Evolutionary conservation across 1,284 basidiomycete genomes (phyloP).

Genomic region (Trichosporon sp.): DNA sequence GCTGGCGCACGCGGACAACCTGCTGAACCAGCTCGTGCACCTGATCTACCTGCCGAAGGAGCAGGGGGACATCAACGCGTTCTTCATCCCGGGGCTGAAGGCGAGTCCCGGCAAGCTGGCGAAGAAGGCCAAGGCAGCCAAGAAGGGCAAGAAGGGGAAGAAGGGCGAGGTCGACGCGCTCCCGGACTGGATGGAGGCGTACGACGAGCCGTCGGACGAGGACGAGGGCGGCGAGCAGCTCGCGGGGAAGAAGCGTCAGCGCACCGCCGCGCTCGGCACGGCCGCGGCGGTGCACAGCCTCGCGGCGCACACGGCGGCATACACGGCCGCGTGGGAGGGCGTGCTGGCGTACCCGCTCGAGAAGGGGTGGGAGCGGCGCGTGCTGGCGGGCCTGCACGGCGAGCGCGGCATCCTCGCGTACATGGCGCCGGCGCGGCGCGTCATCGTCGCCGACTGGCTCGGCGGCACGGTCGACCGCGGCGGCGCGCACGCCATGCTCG

Average conservation of each 20-base stretch:
- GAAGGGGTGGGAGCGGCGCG: constrained; percentile 36
- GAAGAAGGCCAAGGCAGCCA: constrained; percentile 51
- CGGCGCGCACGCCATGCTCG: constrained; percentile 80
- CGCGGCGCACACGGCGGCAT: constrained; percentile 29
- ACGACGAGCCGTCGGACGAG: constrained; percentile 44
- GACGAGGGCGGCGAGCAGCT: constrained; percentile 55
- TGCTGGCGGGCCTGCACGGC: constrained; percentile 41
- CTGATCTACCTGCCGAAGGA: constrained; percentile 78
- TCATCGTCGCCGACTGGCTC: constrained; percentile 92
- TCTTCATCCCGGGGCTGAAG: constrained; percentile 75
- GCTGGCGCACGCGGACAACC: constrained; percentile 54
- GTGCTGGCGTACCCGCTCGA: constrained; percentile 29
- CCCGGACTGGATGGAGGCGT: constrained; percentile 50
- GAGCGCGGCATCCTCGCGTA: constrained; percentile 45
- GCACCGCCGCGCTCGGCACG: constrained; percentile 33
- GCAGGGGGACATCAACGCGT: constrained; percentile 69
- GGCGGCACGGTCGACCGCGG: constrained; percentile 80
- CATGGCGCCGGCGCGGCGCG: constrained; percentile 51
- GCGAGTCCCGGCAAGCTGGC: constrained; percentile 48
- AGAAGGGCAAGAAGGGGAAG: constrained; percentile 16
- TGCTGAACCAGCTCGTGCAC: constrained; percentile 70
- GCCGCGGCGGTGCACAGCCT: constrained; percentile 37
- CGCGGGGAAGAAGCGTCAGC: constrained; percentile 25
- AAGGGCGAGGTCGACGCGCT: constrained; percentile 36
- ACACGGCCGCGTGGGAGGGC: constrained; percentile 40